Base-by-base conservation (phyloP, 2,329 filamentous ascomycete genomes). In the Diplodia corticola region DNA sequence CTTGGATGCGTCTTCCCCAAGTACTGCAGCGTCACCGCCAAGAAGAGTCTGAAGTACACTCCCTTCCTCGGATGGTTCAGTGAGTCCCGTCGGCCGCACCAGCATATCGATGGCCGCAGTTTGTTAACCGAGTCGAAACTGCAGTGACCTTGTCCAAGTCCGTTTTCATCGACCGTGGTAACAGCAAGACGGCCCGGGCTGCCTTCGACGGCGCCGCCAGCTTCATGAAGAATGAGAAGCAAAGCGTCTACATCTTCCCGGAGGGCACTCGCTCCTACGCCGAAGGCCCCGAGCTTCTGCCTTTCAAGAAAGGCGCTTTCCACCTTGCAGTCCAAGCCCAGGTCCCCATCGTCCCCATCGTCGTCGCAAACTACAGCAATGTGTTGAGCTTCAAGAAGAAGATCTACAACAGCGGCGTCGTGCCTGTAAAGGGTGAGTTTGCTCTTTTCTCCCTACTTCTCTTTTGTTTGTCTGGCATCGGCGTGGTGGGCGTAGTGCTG, bases 221-320 rank as follows among this genome's bases (percentile, higher is more conserved):
- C 53, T 89, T 93, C 77, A 99, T 99, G 81, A 86, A 84, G 72
- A 80, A 80, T 63, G 84, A 89, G 73, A 75, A 77, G 65, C 82
- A 84, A 82, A 91, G 86, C 78, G 91, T 94, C 72, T 94, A 88
- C 81, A 92, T 94, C 81, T 94, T 94, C 79, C 90, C 91, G 67
- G 95, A 99, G 81, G 95, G 95, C 60, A 99, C 95, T 1, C 87
- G 95, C 71, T 96, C 91, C 77, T 97, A 98, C 80, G 85, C 91
- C 66, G 87, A 90, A 72, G 89, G 93, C 64, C 91, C 95, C 1
- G 86, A 85, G 67, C 81, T 99, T 73, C 83, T 98, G 64, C 91
- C 93, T n/a, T 99, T 98, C 85, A 99, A 99, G 82, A 99, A 99
- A 83, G 95, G 95, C 67, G 95, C 94, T 54, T 99, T 99, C 80